Percentiles rank a stretch among this genome's conserved stretches.
These are phyloP conservation scores for Trichoderma sp. DNA, from an alignment of 2,329 filamentous ascomycete species.

Conservation along the genomic window DNA sequence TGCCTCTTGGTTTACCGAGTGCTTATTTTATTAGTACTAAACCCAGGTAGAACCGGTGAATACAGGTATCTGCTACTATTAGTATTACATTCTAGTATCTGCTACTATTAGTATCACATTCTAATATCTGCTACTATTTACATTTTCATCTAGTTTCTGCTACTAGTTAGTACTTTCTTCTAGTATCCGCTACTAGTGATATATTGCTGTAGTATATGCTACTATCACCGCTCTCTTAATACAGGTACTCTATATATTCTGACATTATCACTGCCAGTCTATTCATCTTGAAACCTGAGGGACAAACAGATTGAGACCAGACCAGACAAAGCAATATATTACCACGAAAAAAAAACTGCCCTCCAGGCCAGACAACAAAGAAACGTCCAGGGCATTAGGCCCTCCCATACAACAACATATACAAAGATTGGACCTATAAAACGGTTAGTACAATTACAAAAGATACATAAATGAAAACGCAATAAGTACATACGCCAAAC, in stretches of 20 bases:
- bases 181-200: neutral
- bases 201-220: neutral
- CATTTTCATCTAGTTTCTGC: neutral
- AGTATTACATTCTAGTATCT: neutral
- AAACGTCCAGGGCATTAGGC: too few species aligned
- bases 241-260: neutral
- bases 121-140: neutral
- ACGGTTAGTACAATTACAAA: too few species aligned
- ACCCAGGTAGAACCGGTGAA: neutral
- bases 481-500: too few species aligned
- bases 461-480: too few species aligned
- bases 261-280: neutral
- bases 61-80: neutral
- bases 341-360: too few species aligned
- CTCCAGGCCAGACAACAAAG: too few species aligned
- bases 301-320: too few species aligned
- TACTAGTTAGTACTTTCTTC: too few species aligned
- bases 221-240: neutral
- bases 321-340: too few species aligned
- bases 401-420: too few species aligned
- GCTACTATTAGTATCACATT: neutral
- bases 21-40: neutral
- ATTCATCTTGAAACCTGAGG: too few species aligned
- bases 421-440: too few species aligned
- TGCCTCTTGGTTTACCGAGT: neutral